phyloP scores from a whole-genome alignment of 2,329 filamentous ascomycete genomes.

The Aspergillus unguis region DNA sequence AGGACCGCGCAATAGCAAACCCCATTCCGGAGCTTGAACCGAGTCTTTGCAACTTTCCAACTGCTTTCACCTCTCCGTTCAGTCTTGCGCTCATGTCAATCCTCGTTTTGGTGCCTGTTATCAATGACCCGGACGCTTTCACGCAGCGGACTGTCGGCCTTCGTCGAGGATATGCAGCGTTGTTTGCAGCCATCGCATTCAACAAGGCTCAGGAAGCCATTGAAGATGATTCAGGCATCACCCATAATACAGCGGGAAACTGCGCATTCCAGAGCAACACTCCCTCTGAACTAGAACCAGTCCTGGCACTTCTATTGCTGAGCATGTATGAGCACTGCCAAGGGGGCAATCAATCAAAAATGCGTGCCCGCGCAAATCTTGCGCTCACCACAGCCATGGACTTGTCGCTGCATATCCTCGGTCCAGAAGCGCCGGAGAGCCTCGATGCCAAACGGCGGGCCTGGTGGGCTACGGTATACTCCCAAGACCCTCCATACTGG shows the following conservation, averaged over 20 bases:
- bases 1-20: constrained; percentile 8
- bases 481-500: not conserved
- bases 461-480: constrained; percentile 24
- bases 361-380: constrained; percentile 24
- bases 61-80: constrained; percentile 22
- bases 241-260: not conserved
- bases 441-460: constrained; percentile 20
- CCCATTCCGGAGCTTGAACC: not conserved
- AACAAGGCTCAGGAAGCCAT: not conserved
- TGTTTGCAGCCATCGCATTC: constrained; percentile 10
- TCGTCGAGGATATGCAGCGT: constrained; percentile 20
- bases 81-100: constrained; percentile 22
- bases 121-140: constrained; percentile 2
- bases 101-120: constrained; percentile 20
- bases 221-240: not conserved
- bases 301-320: constrained; percentile 21
- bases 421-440: not conserved
- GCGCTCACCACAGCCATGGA: constrained; percentile 27
- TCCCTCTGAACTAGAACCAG: constrained; percentile 15
- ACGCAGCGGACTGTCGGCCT: not conserved
- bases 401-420: constrained; percentile 18
- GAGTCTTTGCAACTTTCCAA: constrained; percentile 15
- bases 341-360: constrained; percentile 21
- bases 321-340: constrained; percentile 25
- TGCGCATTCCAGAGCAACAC: constrained; percentile 14